Conservation (phyloP, 2,329 filamentous ascomycete genomes). For the Neospermospora avenae region DNA sequence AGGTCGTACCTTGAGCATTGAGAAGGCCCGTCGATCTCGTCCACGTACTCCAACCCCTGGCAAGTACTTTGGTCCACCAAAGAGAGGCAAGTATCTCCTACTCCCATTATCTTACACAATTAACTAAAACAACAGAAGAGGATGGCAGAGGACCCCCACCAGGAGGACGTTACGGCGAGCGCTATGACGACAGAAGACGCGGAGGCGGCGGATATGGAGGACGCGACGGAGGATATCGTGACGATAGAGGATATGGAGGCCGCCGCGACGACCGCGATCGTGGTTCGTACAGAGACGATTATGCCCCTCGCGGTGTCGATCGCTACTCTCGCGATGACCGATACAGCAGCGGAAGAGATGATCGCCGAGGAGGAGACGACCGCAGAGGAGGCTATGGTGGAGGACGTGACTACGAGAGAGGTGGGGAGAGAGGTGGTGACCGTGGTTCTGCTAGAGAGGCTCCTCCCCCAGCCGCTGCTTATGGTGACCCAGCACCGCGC, state of each 20-base stretch:
- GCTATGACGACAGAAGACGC: slow-evolving; percentile 45
- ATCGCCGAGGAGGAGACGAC: slow-evolving; percentile 44
- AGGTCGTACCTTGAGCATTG: slow-evolving; percentile 93
- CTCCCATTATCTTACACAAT: slow-evolving; percentile 37
- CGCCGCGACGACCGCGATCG: slow-evolving; percentile 44
- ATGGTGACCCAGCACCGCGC: slow-evolving; percentile 42
- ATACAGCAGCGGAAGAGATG: slow-evolving; percentile 33
- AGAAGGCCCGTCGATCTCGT: slow-evolving; percentile 94
- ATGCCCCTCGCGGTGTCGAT: slow-evolving; percentile 38
- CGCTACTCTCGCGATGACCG: slow-evolving; percentile 34
- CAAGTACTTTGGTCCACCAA: slow-evolving; percentile 98
- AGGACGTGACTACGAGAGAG: slow-evolving; percentile 41
- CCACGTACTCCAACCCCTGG: slow-evolving; percentile 95
- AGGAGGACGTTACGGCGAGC: slow-evolving; percentile 43
- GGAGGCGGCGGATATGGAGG: slow-evolving; percentile 33
- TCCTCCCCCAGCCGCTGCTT: slow-evolving; percentile 39
- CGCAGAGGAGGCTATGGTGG: slow-evolving; percentile 38
- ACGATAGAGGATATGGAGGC: slow-evolving; percentile 33
- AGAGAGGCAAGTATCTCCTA: slow-evolving; percentile 71
- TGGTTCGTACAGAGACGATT: slow-evolving; percentile 39
- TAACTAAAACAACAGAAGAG: slow-evolving; percentile 43
- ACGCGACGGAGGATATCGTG: slow-evolving; percentile 29
- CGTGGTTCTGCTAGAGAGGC: slow-evolving; percentile 42
- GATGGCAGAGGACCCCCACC: slow-evolving; percentile 44
- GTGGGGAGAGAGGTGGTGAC: slow-evolving; percentile 49